A percentile compares a stretch with the other conserved stretches of the same genome.
Conservation (phyloP, 371 early-diverging fungal species). For the Apophysomyces trapeziformis region DNA sequence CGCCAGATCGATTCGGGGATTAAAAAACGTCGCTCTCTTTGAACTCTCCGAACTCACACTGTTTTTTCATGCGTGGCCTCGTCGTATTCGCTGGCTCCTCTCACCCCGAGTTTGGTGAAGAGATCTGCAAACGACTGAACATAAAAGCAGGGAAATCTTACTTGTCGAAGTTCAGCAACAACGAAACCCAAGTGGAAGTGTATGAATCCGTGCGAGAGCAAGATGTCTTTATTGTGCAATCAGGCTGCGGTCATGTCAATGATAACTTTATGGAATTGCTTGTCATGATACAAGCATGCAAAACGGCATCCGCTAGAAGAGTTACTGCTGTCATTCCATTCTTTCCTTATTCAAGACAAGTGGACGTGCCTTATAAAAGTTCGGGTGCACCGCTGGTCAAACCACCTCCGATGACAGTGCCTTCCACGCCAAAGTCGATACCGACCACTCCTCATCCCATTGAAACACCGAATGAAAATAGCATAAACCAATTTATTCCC, state of each 20-base stretch:
- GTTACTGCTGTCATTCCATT: slow-evolving; percentile 93
- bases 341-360: slow-evolving; percentile 93
- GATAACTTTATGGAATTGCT: slow-evolving; percentile 82
- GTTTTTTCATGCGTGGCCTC: slow-evolving; percentile 31
- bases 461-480: too few relatives aligned
- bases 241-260: slow-evolving; percentile 88
- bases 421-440: too few relatives aligned
- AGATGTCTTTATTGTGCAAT: slow-evolving; percentile 92
- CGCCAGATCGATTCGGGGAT: too few relatives aligned
- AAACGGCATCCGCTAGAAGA: slow-evolving; percentile 84
- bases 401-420: too few relatives aligned
- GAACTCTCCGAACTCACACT: too few relatives aligned
- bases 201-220: slow-evolving; percentile 88
- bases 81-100: slow-evolving; percentile 73
- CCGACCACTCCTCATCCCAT: too few relatives aligned
- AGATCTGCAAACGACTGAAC: slow-evolving; percentile 86
- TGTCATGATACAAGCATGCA: slow-evolving; percentile 85
- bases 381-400: slow-evolving; percentile 58
- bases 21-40: too few relatives aligned
- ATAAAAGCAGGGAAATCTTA: slow-evolving; percentile 51
- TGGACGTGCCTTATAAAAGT: slow-evolving; percentile 71
- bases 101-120: slow-evolving; percentile 79
- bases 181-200: slow-evolving; percentile 89
- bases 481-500: background rate
- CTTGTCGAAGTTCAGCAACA: slow-evolving; percentile 82